Base-by-base conservation (phyloP, 768 basidiomycete species). In the Kwoniella bestiolae region DNA sequence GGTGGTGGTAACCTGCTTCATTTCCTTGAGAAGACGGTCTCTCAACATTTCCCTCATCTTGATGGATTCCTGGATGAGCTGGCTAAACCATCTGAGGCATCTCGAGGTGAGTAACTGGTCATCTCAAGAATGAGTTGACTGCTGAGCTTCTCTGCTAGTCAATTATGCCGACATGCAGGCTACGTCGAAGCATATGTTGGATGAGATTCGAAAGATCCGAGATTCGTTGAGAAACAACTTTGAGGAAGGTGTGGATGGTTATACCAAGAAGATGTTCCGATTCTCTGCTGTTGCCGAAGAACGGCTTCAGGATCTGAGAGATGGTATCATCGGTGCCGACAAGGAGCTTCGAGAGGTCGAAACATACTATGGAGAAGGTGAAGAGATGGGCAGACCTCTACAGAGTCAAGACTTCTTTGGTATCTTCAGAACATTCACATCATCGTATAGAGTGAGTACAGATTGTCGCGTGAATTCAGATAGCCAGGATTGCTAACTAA, bases 361-460 rank as follows among this genome's bases (percentile, higher is more conserved):
- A 65, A 88, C 85, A 62, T 95, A 92, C 77, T 99, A 91, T 76
- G 94, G 94, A 11, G 96, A 99, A 81, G 94, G 96, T 41, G 89
- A 91, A 65, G 74, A 79, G 62, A 74, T 74, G 72, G 65, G 76
- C 21, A 60, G 76, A 32, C 72, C 75, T 1, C 61, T 75, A n/a
- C 79, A 71, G 49, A 77, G 86, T 83, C 89, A 52, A 92, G 95
- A 97, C 75, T 99, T 98, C 83, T 99, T 92, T 82, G 92, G 88
- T 12, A 89, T 95, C 72, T 97, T 98, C 86, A 94, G 96, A 83
- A 96, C 92, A 1, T 99, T 99, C 74, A 86, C 94, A 28, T 94
- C 90, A 0, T 95, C 94, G 2, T 99, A 94, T 82, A 78, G 75
- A 63, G 82, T 81, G 53, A 62, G 80, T 71, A 53, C 23, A 9